These are phyloP conservation scores for Psilocybe sp. DNA, from an alignment of 768 basidiomycete species.

Conservation along the genomic window DNA sequence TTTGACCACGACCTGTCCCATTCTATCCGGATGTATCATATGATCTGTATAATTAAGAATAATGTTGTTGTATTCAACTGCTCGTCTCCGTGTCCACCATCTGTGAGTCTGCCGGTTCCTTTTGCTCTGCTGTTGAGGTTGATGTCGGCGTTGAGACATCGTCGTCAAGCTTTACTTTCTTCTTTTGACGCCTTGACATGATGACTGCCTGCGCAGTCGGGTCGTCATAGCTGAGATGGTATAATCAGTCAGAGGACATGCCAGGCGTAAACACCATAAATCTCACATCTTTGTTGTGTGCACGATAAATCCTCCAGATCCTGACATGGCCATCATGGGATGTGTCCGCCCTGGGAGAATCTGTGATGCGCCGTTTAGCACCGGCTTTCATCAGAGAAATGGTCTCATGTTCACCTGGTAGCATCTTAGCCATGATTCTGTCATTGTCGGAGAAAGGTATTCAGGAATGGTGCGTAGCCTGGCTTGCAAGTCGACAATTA, in stretches of 20 bases:
- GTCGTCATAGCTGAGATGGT: conserved; percentile 56
- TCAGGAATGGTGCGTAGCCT: conserved; percentile 62
- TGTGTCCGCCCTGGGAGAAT: conserved; percentile 96
- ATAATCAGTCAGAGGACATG: neutral
- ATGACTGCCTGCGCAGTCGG: conserved; percentile 55
- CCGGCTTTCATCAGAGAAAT: neutral
- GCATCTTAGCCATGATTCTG: conserved; percentile 82
- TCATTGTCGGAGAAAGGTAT: conserved; percentile 76
- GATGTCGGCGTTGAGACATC: conserved; percentile 6
- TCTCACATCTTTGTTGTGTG: conserved; percentile 83
- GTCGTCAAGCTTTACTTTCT: conserved; percentile 26
- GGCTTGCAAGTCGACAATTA: conserved; percentile 74
- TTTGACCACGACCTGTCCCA: too few species aligned
- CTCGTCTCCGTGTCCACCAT: too few species aligned
- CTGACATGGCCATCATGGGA: conserved; percentile 89
- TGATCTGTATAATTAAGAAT: too few species aligned
- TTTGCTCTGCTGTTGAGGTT: neutral
- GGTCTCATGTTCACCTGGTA: conserved; percentile 62
- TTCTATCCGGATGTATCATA: too few species aligned
- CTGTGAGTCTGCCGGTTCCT: neutral
- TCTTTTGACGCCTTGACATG: conserved; percentile 44
- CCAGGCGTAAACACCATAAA: neutral
- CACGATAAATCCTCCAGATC: conserved; percentile 85
- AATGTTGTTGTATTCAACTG: too few species aligned
- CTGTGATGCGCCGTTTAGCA: conserved; percentile 19